phyloP scores from a whole-genome alignment of 331 rosid species.

The Dryas integrifolia region DNA sequence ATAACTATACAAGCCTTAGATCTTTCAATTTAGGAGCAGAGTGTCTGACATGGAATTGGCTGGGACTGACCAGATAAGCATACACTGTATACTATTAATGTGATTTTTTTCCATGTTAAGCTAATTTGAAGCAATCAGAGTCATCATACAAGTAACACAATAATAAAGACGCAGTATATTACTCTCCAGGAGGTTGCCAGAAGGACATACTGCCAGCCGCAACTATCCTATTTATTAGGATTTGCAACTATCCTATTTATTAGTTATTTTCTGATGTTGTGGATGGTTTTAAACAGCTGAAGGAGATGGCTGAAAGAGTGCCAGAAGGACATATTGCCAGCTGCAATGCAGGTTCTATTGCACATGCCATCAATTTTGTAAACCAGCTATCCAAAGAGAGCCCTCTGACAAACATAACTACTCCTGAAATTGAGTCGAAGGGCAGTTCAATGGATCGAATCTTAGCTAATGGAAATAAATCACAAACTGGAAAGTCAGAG shows the following conservation, averaged over 20 bases:
- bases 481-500: slow-evolving; percentile 56
- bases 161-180: not conserved
- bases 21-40: slow-evolving; percentile 14
- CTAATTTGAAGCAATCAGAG: not conserved
- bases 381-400: slow-evolving; percentile 45
- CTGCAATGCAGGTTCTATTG: slow-evolving; percentile 31
- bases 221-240: not conserved
- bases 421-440: slow-evolving; percentile 39
- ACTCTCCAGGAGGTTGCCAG: slow-evolving; percentile 1
- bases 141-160: not conserved
- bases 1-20: not conserved
- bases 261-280: slow-evolving; percentile 31
- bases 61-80: slow-evolving; percentile 1
- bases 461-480: slow-evolving; percentile 47
- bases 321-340: slow-evolving; percentile 51
- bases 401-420: slow-evolving; percentile 34
- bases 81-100: not conserved
- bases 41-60: not conserved
- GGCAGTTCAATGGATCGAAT: slow-evolving; percentile 40
- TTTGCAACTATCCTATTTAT: not conserved
- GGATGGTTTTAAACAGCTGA: slow-evolving; percentile 55
- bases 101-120: slow-evolving; percentile 12
- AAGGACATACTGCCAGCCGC: no score
- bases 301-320: slow-evolving; percentile 58
- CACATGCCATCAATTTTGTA: slow-evolving; percentile 30